Conservation (phyloP, 768 basidiomycete species). For the Pluteus cervinus region DNA sequence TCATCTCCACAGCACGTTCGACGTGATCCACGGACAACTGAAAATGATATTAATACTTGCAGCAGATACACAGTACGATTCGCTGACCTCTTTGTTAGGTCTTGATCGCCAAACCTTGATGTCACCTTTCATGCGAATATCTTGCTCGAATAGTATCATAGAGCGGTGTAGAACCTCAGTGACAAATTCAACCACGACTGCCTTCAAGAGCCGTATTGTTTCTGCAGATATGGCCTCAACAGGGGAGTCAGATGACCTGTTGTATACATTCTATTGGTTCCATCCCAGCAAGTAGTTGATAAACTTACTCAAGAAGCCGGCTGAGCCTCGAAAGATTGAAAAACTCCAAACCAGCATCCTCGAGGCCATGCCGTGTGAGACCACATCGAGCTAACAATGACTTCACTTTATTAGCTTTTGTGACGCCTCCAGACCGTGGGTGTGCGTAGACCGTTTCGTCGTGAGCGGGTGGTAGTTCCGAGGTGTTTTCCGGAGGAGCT, state of each 20-base stretch:
- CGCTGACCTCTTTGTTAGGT: constrained; percentile 36
- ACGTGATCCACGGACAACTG: constrained; percentile 42
- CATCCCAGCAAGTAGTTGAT: too few species aligned
- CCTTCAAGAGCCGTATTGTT: constrained; percentile 40
- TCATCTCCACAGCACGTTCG: constrained; percentile 40
- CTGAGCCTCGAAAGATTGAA: constrained; percentile 38
- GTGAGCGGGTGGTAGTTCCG: not conserved
- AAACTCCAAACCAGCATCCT: constrained; percentile 37
- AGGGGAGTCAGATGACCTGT: too few species aligned
- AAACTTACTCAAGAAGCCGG: constrained; percentile 33
- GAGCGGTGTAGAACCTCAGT: constrained; percentile 43
- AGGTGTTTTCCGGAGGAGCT: not conserved
- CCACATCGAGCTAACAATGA: constrained; percentile 34
- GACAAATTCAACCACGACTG: constrained; percentile 43
- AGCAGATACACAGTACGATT: constrained; percentile 1
- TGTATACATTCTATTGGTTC: too few species aligned
- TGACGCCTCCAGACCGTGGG: constrained; percentile 27
- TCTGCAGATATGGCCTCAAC: constrained; percentile 47
- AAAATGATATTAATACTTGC: not conserved
- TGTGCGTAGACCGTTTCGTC: not conserved
- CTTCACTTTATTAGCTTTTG: constrained; percentile 39
- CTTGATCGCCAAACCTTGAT: constrained; percentile 54
- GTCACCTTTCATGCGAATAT: constrained; percentile 47
- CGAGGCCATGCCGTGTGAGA: constrained; percentile 38
- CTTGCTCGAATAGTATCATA: constrained; percentile 54